phyloP scores from a whole-genome alignment of 2,329 filamentous ascomycete genomes.

The Beauveria varroae region DNA sequence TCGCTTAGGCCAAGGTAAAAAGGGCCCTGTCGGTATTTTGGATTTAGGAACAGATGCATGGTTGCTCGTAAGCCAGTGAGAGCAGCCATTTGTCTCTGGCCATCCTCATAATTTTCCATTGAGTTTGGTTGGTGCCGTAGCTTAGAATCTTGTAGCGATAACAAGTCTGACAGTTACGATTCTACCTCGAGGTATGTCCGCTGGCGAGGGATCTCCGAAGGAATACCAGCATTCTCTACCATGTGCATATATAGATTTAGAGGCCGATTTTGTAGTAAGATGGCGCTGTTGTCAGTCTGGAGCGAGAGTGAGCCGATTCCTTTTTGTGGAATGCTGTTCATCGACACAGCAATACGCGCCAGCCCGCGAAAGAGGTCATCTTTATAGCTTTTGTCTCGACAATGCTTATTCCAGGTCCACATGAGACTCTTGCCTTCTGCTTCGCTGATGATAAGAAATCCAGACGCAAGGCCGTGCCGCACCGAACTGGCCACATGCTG shows the following conservation, averaged over 20 bases:
- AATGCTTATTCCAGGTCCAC: not conserved
- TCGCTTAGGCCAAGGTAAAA: conserved; percentile 28
- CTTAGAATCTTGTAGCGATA: conserved; percentile 26
- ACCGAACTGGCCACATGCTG: not conserved
- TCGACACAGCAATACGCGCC: conserved; percentile 20
- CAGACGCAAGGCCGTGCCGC: not conserved
- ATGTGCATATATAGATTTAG: conserved; percentile 23
- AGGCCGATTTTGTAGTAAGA: conserved; percentile 27
- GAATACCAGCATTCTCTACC: conserved; percentile 26
- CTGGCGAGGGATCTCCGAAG: conserved; percentile 24
- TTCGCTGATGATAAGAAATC: not conserved
- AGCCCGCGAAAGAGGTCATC: conserved; percentile 19
- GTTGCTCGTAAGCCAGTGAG: conserved; percentile 22
- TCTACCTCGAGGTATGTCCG: conserved; percentile 24
- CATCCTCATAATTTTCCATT: conserved; percentile 21
- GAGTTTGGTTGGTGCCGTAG: conserved; percentile 27
- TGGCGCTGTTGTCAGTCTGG: conserved; percentile 17
- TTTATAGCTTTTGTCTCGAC: conserved; percentile 13
- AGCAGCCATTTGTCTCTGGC: conserved; percentile 21
- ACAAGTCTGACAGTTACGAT: conserved; percentile 23
- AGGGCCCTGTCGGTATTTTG: conserved; percentile 21
- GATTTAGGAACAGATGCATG: conserved; percentile 17
- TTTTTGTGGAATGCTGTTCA: conserved; percentile 16
- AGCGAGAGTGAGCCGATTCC: conserved; percentile 15
- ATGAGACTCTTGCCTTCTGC: not conserved